Evolutionary conservation across 352 stramenopile genomes (phyloP), one percentile per base, ranked within the genome.

Genomic region (Globisporangium splendens): DNA sequence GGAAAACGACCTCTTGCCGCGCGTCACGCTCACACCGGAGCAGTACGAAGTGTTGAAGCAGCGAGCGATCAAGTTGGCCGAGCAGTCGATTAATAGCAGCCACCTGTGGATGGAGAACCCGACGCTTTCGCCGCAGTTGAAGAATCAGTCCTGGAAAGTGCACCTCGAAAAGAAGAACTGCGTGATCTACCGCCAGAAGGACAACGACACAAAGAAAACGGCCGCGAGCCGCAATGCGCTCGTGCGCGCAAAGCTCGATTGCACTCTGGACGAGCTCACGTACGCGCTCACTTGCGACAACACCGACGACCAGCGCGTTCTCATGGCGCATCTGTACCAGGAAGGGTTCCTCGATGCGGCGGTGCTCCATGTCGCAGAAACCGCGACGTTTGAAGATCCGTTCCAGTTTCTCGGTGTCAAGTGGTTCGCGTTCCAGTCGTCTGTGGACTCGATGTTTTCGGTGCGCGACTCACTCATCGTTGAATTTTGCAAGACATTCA

Each of bases 331-430:
- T 56, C 75, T 80, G 44, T 86, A 88, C 53, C 76, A 88, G 31
- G 75, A 89, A 20, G 75, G 69, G 33, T 93, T 93, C 59, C 61
- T 95, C 20, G 85, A 92, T 65, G 71, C 72, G 17, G 79, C 77
- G 5, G 80, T 95, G 33, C 59, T 95, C n/a, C 75, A 93, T 49
- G 70, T 91, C 11, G 47, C 77, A 20, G 72, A 84, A 38, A 63
- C 62, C 3, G 65, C 57, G 22, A 82, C 68, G 5, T 56, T 61
- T 0, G 67, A 80, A 4, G 83, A 93, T 53, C 69, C 80, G 53
- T 88, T 88, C 63, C 75, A 70, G 49, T 90, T 89, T 48, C 59
- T 91, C 46, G 83, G 79, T 14, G 52, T 95, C 59, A 93, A 93
- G 61, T 92, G 83, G 78, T 54, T 82, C 15, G 79, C 79, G 5